Conservation (phyloP, 352 stramenopile species). For the Phytophthora niederhauseri region DNA sequence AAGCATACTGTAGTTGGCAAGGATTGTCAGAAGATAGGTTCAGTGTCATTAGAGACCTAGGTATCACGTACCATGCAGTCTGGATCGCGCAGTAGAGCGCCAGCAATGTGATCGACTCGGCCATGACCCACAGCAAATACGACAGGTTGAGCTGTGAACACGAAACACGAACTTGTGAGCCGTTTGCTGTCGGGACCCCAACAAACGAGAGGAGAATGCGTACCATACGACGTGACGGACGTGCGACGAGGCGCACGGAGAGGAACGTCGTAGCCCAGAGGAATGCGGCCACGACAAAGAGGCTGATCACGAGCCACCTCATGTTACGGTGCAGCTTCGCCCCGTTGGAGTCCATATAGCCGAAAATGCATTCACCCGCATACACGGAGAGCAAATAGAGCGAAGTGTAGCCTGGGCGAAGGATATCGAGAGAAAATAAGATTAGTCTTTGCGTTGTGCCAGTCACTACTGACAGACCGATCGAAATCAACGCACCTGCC, state of each 20-base stretch:
- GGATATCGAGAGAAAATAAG: not conserved
- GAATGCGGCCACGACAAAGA: constrained; percentile 47
- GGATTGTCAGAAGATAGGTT: not conserved
- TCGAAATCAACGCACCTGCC: constrained; percentile 42
- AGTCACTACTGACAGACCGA: not conserved
- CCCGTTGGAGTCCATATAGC: constrained; percentile 64
- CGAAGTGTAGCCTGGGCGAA: constrained; percentile 87
- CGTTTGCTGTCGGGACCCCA: too few species aligned
- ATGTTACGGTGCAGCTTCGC: constrained; percentile 67
- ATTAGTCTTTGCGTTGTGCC: not conserved
- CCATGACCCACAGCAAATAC: constrained; percentile 83
- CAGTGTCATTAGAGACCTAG: not conserved
- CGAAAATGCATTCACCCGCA: constrained; percentile 67
- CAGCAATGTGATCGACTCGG: constrained; percentile 63
- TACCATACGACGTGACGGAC: constrained; percentile 79
- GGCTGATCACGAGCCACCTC: constrained; percentile 57
- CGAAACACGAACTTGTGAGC: constrained; percentile 3
- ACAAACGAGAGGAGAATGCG: not conserved
- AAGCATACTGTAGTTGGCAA: constrained; percentile 51
- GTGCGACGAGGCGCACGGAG: constrained; percentile 56
- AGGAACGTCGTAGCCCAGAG: constrained; percentile 66
- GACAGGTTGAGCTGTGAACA: constrained; percentile 67
- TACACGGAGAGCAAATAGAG: constrained; percentile 88
- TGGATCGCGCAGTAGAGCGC: constrained; percentile 62
- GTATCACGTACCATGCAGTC: constrained; percentile 56